Percentiles rank a stretch among this genome's conserved stretches.
These are phyloP conservation scores for Scedosporium minutisporum DNA, from an alignment of 2,329 filamentous ascomycete genomes.

Conservation along the genomic window DNA sequence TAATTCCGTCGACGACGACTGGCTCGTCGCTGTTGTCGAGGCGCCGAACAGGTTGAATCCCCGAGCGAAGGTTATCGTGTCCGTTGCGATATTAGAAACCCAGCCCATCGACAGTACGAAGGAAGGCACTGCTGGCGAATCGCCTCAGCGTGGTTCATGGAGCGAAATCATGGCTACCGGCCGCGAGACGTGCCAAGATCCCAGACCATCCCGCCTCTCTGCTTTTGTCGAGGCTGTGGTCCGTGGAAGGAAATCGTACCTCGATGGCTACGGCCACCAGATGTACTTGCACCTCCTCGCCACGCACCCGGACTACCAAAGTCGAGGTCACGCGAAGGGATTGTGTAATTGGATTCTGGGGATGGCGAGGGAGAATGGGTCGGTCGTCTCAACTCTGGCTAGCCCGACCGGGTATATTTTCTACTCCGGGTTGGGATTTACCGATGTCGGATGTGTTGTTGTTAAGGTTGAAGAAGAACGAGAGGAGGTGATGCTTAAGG, in stretches of 20 bases:
- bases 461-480: not conserved
- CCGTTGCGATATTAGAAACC: not conserved
- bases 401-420: not conserved
- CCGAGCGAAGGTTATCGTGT: not conserved
- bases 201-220: not conserved
- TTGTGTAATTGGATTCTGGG: constrained; percentile 14
- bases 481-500: not conserved
- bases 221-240: not conserved
- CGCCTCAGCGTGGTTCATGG: no score
- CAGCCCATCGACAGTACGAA: not conserved
- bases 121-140: not conserved
- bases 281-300: not conserved
- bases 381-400: not conserved
- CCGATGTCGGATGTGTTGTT: not conserved
- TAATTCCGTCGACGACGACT: not conserved
- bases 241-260: not conserved
- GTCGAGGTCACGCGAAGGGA: constrained; percentile 21
- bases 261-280: not conserved
- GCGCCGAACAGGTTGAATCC: not conserved
- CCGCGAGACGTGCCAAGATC: not conserved
- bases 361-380: not conserved
- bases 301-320: not conserved
- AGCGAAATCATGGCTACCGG: not conserved
- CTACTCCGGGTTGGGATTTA: not conserved
- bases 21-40: not conserved